phyloP scores from a whole-genome alignment of 345 rosid genomes.

The Diplotaxis tenuifolia region DNA sequence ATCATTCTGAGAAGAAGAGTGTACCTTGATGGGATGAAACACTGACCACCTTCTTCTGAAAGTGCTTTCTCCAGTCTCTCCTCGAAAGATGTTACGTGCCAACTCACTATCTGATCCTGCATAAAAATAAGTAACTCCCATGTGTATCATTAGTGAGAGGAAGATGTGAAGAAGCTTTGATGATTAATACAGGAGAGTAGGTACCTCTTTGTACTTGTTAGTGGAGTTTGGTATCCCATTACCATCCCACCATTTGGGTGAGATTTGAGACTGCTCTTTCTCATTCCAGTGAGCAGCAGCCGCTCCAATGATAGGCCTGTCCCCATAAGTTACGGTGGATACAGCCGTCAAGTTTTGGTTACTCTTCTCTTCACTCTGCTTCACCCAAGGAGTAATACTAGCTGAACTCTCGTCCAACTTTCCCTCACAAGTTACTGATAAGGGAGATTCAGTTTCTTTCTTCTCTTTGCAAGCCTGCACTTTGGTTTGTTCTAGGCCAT shows the following conservation, averaged over 20 bases:
- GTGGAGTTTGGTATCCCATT: slow-evolving; percentile 97
- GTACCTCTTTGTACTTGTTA: slow-evolving; percentile 91
- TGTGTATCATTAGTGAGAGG: not conserved
- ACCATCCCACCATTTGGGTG: slow-evolving; percentile 94
- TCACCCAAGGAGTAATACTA: slow-evolving; percentile 54
- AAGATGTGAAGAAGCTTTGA: not conserved
- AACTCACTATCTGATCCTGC: slow-evolving; percentile 92
- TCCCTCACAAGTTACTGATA: slow-evolving; percentile 24
- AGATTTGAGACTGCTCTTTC: slow-evolving; percentile 46
- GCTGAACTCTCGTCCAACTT: slow-evolving; percentile 34
- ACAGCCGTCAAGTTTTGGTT: slow-evolving; percentile 19
- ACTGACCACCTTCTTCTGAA: slow-evolving; percentile 43
- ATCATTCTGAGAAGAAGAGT: not conserved
- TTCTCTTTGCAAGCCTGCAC: slow-evolving; percentile 36
- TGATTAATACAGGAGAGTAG: too few relatives aligned
- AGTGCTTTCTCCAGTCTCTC: slow-evolving; percentile 94
- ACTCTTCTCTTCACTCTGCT: slow-evolving; percentile 38
- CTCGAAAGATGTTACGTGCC: slow-evolving; percentile 93
- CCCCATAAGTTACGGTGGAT: slow-evolving; percentile 48
- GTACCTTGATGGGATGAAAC: slow-evolving; percentile 17
- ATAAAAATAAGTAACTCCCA: slow-evolving; percentile 12
- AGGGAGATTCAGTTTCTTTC: slow-evolving; percentile 39
- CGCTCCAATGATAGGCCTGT: slow-evolving; percentile 87
- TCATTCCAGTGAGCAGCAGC: slow-evolving; percentile 92
- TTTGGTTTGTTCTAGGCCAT: slow-evolving; percentile 34